phyloP scores from a whole-genome alignment of 1,284 basidiomycete genomes.

The Naganishia cerealis region DNA sequence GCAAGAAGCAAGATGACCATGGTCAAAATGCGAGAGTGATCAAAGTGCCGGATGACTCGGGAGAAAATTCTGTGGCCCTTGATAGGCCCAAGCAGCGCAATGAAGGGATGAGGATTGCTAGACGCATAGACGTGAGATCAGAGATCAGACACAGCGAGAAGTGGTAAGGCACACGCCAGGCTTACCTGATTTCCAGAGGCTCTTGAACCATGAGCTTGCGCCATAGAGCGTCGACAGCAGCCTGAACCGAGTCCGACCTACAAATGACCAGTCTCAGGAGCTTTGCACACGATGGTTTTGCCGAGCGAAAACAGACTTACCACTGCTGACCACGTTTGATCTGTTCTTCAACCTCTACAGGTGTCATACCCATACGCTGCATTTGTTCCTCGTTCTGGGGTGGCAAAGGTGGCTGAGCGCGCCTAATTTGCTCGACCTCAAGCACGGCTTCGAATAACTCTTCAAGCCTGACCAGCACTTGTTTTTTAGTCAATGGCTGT shows the following conservation, averaged over 20 bases:
- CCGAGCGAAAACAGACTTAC: constrained; percentile 1
- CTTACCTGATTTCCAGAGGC: constrained; percentile 82
- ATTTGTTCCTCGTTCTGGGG: constrained; percentile 61
- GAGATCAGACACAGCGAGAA: neutral
- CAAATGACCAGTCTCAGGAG: constrained; percentile 48
- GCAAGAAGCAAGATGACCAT: constrained; percentile 88
- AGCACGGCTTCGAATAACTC: constrained; percentile 81
- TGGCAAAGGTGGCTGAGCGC: constrained; percentile 66
- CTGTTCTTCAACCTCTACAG: constrained; percentile 36
- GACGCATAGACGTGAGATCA: constrained; percentile 27
- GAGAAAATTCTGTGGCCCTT: constrained; percentile 94
- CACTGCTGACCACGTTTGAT: constrained; percentile 38
- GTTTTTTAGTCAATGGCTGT: constrained; percentile 71
- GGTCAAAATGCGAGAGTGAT: constrained; percentile 75
- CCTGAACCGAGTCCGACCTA: constrained; percentile 60
- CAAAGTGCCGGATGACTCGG: constrained; percentile 82
- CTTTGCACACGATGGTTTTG: constrained; percentile 41
- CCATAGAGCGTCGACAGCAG: constrained; percentile 73
- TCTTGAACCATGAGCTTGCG: constrained; percentile 78
- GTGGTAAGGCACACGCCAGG: constrained; percentile 28
- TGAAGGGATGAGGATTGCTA: constrained; percentile 92
- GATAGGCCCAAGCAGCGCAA: constrained; percentile 79
- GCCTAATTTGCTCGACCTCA: constrained; percentile 78
- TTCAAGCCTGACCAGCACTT: constrained; percentile 79
- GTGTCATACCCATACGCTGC: constrained; percentile 59